These are phyloP conservation scores for Chaetomium cochliodes DNA, from an alignment of 495 filamentous ascomycete species.

Conservation along the genomic window DNA sequence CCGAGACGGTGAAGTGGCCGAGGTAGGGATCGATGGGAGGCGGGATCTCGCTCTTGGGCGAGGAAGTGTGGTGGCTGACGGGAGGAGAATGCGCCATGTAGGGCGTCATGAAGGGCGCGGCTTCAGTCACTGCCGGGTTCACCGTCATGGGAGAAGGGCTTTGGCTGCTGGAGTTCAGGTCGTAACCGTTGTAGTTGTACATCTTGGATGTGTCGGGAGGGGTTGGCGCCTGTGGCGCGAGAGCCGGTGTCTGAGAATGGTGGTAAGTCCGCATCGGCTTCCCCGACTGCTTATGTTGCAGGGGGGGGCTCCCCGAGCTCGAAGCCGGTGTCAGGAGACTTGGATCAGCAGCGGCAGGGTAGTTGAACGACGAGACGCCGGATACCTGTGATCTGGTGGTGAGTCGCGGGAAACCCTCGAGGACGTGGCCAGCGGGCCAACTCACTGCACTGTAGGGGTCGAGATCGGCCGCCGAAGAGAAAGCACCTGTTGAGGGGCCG, in stretches of 20 bases:
- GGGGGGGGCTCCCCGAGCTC: constrained; percentile 44
- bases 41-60: constrained; percentile 34
- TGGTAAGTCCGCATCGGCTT: constrained; percentile 41
- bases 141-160: constrained; percentile 40
- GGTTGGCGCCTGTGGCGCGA: constrained; percentile 43
- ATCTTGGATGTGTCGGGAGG: constrained; percentile 46
- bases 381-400: constrained; percentile 27
- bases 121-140: constrained; percentile 33
- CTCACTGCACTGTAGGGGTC: constrained; percentile 38
- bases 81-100: constrained; percentile 36
- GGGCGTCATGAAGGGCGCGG: constrained; percentile 29
- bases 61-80: constrained; percentile 32
- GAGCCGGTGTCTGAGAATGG: constrained; percentile 30
- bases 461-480: constrained; percentile 32
- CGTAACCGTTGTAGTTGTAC: constrained; percentile 38
- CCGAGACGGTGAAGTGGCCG: constrained; percentile 36
- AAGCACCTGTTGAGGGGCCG: constrained; percentile 28
- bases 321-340: constrained; percentile 50
- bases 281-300: constrained; percentile 38
- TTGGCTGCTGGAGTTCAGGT: constrained; percentile 35
- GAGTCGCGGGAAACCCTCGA: neutral
- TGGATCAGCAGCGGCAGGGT: constrained; percentile 44
- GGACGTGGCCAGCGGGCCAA: constrained; percentile 3
- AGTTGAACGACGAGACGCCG: constrained; percentile 47
- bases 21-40: constrained; percentile 37